phyloP scores from a whole-genome alignment of 352 stramenopile species.

The Phytopythium sindhum region DNA sequence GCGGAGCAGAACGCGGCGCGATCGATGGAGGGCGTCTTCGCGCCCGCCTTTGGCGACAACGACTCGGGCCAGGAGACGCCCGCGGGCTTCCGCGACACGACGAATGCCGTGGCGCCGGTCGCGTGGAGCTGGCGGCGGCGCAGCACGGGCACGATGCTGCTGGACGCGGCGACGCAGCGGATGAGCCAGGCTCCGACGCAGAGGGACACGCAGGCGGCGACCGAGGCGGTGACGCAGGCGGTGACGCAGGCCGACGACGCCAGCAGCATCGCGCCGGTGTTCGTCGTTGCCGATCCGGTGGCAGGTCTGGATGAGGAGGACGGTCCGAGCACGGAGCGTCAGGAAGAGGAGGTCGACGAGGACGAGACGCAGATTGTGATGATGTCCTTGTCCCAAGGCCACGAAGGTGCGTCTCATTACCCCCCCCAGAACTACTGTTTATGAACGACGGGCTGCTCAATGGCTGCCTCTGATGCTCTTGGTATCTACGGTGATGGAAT shows the following conservation, averaged over 20 bases:
- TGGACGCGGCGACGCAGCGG: constrained; percentile 45
- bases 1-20: not conserved
- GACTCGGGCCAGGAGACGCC: constrained; percentile 51
- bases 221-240: constrained; percentile 6
- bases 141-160: constrained; percentile 16
- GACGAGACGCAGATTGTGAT: constrained; percentile 84
- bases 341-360: constrained; percentile 52
- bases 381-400: constrained; percentile 56
- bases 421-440: too few relatives aligned
- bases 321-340: constrained; percentile 3
- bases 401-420: constrained; percentile 20
- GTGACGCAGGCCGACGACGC: constrained; percentile 17
- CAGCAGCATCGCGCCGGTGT: constrained; percentile 29
- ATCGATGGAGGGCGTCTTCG: constrained; percentile 15
- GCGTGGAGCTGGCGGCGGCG: constrained; percentile 32
- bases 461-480: too few relatives aligned
- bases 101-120: constrained; percentile 18
- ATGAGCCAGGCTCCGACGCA: constrained; percentile 32
- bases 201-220: constrained; percentile 15
- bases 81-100: constrained; percentile 58
- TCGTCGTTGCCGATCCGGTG: constrained; percentile 32
- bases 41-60: constrained; percentile 27
- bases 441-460: not conserved
- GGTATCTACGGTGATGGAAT: not conserved
- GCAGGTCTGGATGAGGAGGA: constrained; percentile 15